Percentiles rank a stretch among this genome's conserved stretches.
Conservation (phyloP, 805 yeast genomes). For the Yarrowia yakushimensis region DNA sequence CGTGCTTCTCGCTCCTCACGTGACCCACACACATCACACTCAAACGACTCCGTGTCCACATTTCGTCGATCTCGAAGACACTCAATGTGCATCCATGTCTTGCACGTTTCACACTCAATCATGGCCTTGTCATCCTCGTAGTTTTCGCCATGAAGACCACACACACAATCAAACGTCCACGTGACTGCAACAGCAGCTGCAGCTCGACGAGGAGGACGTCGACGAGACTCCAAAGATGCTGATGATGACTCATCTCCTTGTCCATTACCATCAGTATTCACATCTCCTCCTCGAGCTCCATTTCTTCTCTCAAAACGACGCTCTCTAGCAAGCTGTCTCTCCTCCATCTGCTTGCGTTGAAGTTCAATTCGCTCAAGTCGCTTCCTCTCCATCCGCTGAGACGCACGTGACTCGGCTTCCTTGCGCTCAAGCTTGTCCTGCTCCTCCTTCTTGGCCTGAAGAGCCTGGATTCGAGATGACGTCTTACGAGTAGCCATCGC, state of each 20-base stretch:
- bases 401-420: conserved; percentile 24
- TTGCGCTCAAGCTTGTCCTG: conserved; percentile 27
- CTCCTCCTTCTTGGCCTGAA: conserved; percentile 31
- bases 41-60: conserved; percentile 6
- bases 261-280: background rate
- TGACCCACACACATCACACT: conserved; percentile 3
- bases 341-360: conserved; percentile 15
- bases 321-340: conserved; percentile 26
- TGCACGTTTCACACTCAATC: conserved; percentile 42
- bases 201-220: background rate
- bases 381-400: conserved; percentile 19
- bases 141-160: conserved; percentile 41
- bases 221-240: background rate
- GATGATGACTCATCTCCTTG: background rate
- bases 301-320: conserved; percentile 22
- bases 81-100: conserved; percentile 42
- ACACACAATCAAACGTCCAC: conserved; percentile 44
- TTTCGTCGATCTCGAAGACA: conserved; percentile 35
- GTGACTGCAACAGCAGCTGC: conserved; percentile 14
- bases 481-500: conserved; percentile 37
- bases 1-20: conserved; percentile 23
- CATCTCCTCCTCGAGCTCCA: background rate
- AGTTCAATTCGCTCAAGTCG: conserved; percentile 22
- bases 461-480: conserved; percentile 37
- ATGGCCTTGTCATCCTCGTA: conserved; percentile 42